A percentile compares a stretch with the other conserved stretches of the same genome.
Conservation (phyloP, 225 moss, liverwort and hornwort species). For the Straminergon stramineum region DNA sequence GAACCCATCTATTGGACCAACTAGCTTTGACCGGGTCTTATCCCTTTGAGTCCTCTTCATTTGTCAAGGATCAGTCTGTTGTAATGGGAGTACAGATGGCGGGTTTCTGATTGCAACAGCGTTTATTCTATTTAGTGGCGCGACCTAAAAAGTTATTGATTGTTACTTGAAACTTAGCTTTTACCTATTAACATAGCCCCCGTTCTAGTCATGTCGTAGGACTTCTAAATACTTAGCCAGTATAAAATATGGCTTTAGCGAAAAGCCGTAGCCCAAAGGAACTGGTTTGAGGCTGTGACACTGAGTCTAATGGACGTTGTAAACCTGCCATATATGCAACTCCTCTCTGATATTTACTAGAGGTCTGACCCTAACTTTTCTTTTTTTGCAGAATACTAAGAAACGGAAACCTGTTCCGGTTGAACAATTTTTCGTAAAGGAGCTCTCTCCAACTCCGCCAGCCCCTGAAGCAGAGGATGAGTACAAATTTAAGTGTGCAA, state of each 20-base stretch:
- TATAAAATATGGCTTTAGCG: neutral
- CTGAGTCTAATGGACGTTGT: neutral
- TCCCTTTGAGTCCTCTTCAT: neutral
- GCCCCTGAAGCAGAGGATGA: conserved; percentile 5
- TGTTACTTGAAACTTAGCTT: neutral
- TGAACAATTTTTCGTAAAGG: neutral
- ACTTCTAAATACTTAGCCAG: neutral
- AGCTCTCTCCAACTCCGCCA: neutral
- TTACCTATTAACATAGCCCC: neutral
- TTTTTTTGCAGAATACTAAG: conserved; percentile 4
- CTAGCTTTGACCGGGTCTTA: neutral
- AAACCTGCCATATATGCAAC: neutral
- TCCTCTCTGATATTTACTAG: neutral
- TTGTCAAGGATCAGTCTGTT: neutral
- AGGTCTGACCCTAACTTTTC: neutral
- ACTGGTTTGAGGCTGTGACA: neutral
- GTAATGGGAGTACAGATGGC: neutral
- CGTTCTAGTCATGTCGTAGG: neutral
- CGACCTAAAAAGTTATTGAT: neutral
- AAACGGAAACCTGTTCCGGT: conserved; percentile 11
- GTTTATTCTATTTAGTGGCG: neutral
- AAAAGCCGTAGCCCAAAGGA: neutral
- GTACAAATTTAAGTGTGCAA: conserved; percentile 56
- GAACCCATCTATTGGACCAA: neutral
- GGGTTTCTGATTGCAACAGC: neutral